Conservation (phyloP, 805 yeast species). For the Kodamaea nitidulidarum region DNA sequence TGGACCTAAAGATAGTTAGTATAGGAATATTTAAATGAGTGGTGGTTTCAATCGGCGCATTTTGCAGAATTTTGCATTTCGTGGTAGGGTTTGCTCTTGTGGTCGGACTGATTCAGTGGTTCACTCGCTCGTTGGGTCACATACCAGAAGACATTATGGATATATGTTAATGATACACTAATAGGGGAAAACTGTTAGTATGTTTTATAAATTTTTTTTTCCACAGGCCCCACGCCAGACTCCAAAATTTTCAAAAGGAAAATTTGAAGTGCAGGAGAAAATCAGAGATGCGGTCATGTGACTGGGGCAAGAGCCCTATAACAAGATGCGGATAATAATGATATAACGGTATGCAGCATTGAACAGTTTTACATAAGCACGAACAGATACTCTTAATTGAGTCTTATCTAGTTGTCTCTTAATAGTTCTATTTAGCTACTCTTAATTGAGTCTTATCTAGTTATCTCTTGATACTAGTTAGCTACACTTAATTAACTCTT, state of each 20-base stretch:
- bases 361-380: no score
- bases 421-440: no score
- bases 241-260: not conserved
- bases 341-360: no score
- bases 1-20: constrained; percentile 24
- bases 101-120: not conserved
- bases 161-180: constrained; percentile 14
- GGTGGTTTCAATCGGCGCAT: not conserved
- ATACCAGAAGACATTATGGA: constrained; percentile 18
- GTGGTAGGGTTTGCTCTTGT: not conserved
- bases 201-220: constrained; percentile 10
- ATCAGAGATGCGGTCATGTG: constrained; percentile 1
- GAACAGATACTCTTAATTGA: no score
- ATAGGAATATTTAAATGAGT: constrained; percentile 1
- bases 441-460: no score
- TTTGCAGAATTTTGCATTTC: not conserved
- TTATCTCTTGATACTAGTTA: no score
- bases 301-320: constrained; percentile 5
- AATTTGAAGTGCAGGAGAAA: constrained; percentile 7
- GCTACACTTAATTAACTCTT: no score
- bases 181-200: constrained; percentile 9
- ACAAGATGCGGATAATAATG: no score
- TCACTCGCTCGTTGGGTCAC: constrained; percentile 8
- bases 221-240: constrained; percentile 2
- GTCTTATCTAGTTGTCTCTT: no score